These are phyloP conservation scores for Colletotrichum tropicale DNA, from an alignment of 2,329 filamentous ascomycete genomes.

Conservation along the genomic window DNA sequence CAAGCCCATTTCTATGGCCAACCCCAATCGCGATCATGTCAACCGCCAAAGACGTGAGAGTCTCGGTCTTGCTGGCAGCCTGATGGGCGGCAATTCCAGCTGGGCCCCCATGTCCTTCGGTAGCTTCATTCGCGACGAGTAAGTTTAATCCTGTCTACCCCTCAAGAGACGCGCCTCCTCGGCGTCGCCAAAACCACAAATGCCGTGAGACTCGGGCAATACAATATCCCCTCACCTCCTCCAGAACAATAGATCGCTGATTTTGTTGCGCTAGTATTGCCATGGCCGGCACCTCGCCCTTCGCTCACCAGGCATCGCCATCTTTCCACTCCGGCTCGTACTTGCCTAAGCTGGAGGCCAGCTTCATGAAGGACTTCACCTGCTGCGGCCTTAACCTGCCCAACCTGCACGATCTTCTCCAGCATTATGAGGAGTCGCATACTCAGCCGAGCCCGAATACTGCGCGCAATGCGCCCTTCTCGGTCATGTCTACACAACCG, in stretches of 20 bases:
- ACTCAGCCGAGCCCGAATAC: constrained; percentile 66
- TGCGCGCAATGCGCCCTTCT: constrained; percentile 41
- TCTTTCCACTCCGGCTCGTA: constrained; percentile 98
- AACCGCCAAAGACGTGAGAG: constrained; percentile 65
- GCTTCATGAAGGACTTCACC: constrained; percentile 96
- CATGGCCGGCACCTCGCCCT: constrained; percentile 96
- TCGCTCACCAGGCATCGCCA: constrained; percentile 79
- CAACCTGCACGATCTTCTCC: constrained; percentile 90
- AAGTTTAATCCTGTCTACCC: constrained; percentile 48
- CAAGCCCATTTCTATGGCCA: constrained; percentile 71
- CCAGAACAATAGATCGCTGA: neutral
- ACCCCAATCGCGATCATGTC: constrained; percentile 64
- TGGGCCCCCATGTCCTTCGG: constrained; percentile 97
- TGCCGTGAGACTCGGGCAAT: neutral
- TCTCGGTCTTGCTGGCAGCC: constrained; percentile 65
- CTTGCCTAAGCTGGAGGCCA: constrained; percentile 92
- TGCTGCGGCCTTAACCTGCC: constrained; percentile 91
- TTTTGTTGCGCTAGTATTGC: constrained; percentile 69
- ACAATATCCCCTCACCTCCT: neutral
- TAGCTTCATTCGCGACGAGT: constrained; percentile 98
- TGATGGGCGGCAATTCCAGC: constrained; percentile 81
- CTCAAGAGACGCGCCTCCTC: neutral
- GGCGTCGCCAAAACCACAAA: neutral
- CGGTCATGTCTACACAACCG: constrained; percentile 24
- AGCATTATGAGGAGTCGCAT: constrained; percentile 96